Evolutionary conservation across 2,329 filamentous ascomycete species (phyloP), one percentile per base, ranked within the genome.

Genomic region (Botryosphaeria dothidea): DNA sequence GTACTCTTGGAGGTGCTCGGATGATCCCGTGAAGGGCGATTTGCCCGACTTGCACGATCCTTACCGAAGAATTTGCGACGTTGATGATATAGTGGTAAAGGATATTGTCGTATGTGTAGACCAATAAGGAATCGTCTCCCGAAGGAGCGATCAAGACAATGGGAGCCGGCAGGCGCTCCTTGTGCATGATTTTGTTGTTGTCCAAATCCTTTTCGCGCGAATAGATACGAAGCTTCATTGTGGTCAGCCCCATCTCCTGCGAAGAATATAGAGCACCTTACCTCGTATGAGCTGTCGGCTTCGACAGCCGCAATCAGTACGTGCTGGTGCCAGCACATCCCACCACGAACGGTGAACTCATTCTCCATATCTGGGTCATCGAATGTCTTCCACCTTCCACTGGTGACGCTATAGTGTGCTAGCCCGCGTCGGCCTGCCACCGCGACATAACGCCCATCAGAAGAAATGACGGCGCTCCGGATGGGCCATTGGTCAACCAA

Each of bases 251-350:
- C 19, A 9, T 51, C 46, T 46, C 61, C 29, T 41, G 4, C 19
- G 41, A 23, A 15, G 17, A 23, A 52, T 6, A 31, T 34, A 31
- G 21, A 3, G 23, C 5, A 3, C 67, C 74, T 65, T 77, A 86
- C 85, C 81, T 97, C 91, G 71, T 93, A 93, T 23, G 88, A 88
- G 69, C 89, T 86, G 69, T 91, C 91, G 62, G 88, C 89, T 77
- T 99, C 95, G n/a, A 97, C 90, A 3, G 94, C 93, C 43, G 93
- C 93, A 64, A 98, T 92, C 19, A 99, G 83, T 34, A 98, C 91
- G 78, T 99, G 94, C 69, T 96, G 93, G 74, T 96, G 93, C 95
- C 95, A 99, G 75, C 94, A 98, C 93, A 99, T 97, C 6, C 95
- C 95, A 56, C 95, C 95, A 68, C 93, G 85, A 15, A 99, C 92